Percentiles rank a stretch among this genome's conserved stretches.
phyloP scores from a whole-genome alignment of 345 rosid species.

The Ceriops zippeliana region DNA sequence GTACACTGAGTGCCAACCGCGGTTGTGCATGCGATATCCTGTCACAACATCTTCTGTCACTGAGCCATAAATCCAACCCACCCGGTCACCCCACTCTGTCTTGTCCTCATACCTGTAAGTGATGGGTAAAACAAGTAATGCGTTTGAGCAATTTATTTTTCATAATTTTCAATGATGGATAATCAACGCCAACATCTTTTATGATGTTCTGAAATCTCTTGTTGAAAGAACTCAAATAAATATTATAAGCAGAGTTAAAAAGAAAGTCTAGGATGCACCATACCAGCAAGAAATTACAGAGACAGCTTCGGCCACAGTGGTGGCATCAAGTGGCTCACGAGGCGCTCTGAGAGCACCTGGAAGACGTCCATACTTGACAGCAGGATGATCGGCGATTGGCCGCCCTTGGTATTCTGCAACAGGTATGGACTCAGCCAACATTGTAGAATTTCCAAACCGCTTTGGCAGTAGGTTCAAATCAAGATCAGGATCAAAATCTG shows the following conservation, averaged over 20 bases:
- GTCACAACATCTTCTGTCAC: conserved; percentile 98
- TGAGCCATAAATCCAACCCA: conserved; percentile 96
- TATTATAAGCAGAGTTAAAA: background rate
- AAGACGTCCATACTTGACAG: conserved; percentile 77
- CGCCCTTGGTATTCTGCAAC: conserved; percentile 82
- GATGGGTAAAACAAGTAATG: background rate
- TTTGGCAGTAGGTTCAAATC: conserved; percentile 78
- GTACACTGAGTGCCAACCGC: conserved; percentile 94
- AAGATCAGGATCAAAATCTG: conserved; percentile 78
- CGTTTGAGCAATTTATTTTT: too few species aligned
- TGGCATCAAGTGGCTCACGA: conserved; percentile 83
- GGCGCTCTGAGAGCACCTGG: conserved; percentile 78
- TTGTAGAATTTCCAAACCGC: conserved; percentile 88
- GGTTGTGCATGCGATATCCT: conserved; percentile 96
- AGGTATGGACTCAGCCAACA: conserved; percentile 80
- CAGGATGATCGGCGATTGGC: conserved; percentile 88
- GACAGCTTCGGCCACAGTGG: conserved; percentile 83
- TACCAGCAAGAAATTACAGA: conserved; percentile 97
- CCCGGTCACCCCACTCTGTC: conserved; percentile 96
- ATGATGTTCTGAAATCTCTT: too few species aligned
- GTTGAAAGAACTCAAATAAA: too few species aligned
- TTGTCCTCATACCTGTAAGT: conserved; percentile 79
- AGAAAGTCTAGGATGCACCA: background rate
- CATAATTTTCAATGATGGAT: too few species aligned
- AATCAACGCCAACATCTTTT: too few species aligned